Evolutionary conservation across 1,139 yeast species (phyloP).

Genomic region (Suhomyces bolitotheri): DNA sequence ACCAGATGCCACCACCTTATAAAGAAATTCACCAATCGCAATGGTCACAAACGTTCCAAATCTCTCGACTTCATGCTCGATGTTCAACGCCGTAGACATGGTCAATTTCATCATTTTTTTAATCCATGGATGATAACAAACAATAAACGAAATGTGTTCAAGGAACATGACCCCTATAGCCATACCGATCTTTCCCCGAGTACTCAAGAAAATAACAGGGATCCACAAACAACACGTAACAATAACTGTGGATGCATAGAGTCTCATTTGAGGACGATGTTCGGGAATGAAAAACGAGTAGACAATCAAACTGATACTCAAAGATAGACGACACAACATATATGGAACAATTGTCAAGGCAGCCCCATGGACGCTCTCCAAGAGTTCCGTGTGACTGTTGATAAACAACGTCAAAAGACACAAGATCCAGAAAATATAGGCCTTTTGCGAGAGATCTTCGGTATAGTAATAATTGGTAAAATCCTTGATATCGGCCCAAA

Average conservation of each 20-base stretch:
- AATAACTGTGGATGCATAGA: constrained; percentile 35
- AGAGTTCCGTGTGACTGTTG: constrained; percentile 48
- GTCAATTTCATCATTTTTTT: constrained; percentile 43
- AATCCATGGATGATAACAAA: constrained; percentile 49
- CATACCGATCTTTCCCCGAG: constrained; percentile 50
- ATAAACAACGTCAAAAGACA: constrained; percentile 51
- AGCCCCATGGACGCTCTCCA: constrained; percentile 36
- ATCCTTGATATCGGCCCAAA: constrained; percentile 67
- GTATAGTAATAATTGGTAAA: constrained; percentile 64
- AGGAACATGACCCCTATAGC: constrained; percentile 42
- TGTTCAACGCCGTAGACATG: constrained; percentile 60
- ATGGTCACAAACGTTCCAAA: constrained; percentile 59
- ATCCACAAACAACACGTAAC: constrained; percentile 47
- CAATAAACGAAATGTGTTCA: constrained; percentile 38
- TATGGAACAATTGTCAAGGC: constrained; percentile 50
- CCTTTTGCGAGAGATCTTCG: constrained; percentile 59
- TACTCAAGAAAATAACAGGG: constrained; percentile 44
- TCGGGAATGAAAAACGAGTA: constrained; percentile 56
- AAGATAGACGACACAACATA: constrained; percentile 45
- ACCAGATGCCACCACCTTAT: constrained; percentile 53
- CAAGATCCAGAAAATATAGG: constrained; percentile 56
- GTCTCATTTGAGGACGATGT: constrained; percentile 53
- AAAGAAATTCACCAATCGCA: constrained; percentile 66
- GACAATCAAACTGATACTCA: constrained; percentile 34
- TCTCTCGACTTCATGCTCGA: constrained; percentile 69